Conservation (phyloP, 345 rosid species). For the Brassica cretica region DNA sequence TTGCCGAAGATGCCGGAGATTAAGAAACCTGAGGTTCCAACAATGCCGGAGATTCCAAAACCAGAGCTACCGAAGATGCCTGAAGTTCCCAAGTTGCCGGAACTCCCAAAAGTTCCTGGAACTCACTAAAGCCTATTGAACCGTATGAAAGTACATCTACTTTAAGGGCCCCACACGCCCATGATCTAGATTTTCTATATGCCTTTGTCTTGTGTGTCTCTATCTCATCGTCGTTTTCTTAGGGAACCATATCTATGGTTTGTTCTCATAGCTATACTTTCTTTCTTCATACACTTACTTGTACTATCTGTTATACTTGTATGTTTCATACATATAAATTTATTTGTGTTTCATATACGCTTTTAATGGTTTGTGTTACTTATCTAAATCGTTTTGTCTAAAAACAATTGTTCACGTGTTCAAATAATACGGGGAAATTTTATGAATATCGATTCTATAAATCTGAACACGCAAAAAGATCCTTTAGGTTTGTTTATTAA, state of each 20-base stretch:
- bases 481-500: not conserved
- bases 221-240: conserved; percentile 3
- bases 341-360: conserved; percentile 18
- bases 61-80: conserved; percentile 23
- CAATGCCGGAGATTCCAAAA: conserved; percentile 13
- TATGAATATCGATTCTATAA: not conserved
- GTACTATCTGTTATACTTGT: conserved; percentile 14
- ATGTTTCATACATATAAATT: conserved; percentile 7
- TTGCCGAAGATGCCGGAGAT: conserved; percentile 4
- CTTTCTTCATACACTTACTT: not conserved
- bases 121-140: not conserved
- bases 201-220: not conserved
- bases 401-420: not conserved
- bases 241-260: not conserved
- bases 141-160: not conserved
- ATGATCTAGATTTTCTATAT: not conserved
- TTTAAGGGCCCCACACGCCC: not conserved
- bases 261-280: conserved; percentile 15
- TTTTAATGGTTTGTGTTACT: conserved; percentile 4
- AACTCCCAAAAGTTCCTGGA: conserved; percentile 31
- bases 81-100: conserved; percentile 32
- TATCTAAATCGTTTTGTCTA: conserved; percentile 5
- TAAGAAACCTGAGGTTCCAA: not conserved
- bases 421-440: not conserved
- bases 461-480: not conserved